A percentile compares a stretch with the other conserved stretches of the same genome.
phyloP scores from a whole-genome alignment of 225 moss, liverwort and hornwort species.

The Polytrichum commune region DNA sequence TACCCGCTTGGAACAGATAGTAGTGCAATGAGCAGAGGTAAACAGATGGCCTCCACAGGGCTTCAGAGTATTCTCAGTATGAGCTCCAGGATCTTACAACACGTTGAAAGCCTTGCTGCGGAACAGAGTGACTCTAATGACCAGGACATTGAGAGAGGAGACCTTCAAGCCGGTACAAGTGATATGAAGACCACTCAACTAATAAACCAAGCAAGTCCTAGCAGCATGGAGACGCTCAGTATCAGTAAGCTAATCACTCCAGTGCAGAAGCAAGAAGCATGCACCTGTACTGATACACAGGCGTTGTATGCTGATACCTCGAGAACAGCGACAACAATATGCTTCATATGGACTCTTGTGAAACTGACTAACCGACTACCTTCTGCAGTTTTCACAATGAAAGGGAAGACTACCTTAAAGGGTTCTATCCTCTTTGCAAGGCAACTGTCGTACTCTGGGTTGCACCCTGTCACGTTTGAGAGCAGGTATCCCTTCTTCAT shows the following conservation, averaged over 20 bases:
- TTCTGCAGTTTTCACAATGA: background rate
- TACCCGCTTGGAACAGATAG: background rate
- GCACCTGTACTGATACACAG: conserved; percentile 7
- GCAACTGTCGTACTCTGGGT: conserved; percentile 26
- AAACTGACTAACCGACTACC: conserved; percentile 13
- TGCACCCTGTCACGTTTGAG: conserved; percentile 37
- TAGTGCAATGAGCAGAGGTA: background rate
- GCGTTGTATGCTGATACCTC: background rate
- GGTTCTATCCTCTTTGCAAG: conserved; percentile 1
- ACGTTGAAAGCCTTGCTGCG: conserved; percentile 1
- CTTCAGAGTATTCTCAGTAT: background rate
- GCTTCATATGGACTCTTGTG: conserved; percentile 10
- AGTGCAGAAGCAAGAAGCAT: conserved; percentile 3
- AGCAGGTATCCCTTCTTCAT: conserved; percentile 43
- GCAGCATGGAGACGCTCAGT: background rate
- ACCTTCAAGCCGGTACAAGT: background rate
- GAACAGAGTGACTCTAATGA: background rate
- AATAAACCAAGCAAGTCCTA: background rate
- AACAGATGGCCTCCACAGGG: background rate
- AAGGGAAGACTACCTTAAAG: conserved; percentile 7
- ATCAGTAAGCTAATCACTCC: conserved; percentile 7
- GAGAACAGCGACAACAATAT: conserved; percentile 2
- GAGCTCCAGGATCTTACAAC: conserved; percentile 5
- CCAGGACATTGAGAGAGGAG: background rate
- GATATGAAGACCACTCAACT: background rate